A percentile compares a stretch with the other conserved stretches of the same genome.
These are phyloP conservation scores for Dactylellina leptospora DNA, from an alignment of 2,329 filamentous ascomycete species.

Conservation along the genomic window DNA sequence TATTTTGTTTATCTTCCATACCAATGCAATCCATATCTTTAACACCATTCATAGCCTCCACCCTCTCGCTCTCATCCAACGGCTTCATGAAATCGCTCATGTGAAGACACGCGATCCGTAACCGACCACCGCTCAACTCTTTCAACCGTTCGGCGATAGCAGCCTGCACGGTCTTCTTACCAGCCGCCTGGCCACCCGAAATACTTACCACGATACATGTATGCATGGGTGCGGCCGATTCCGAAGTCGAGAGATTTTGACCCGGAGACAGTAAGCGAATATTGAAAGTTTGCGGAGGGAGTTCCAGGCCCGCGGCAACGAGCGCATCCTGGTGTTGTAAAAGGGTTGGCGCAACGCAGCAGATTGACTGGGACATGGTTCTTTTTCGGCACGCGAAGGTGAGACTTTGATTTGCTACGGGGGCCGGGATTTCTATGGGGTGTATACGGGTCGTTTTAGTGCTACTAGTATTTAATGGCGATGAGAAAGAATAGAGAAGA, in stretches of 20 bases:
- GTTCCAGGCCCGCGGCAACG: not conserved
- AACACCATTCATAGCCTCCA: conserved; percentile 35
- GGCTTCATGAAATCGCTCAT: conserved; percentile 54
- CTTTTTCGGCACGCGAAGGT: no score
- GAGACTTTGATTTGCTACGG: no score
- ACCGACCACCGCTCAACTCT: conserved; percentile 37
- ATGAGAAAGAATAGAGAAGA: not conserved
- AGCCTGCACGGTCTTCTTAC: conserved; percentile 56
- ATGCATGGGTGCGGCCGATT: conserved; percentile 18
- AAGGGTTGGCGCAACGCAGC: conserved; percentile 37
- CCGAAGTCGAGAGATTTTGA: not conserved
- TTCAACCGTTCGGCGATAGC: conserved; percentile 53
- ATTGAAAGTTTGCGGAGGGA: conserved; percentile 4
- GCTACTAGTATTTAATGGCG: not conserved
- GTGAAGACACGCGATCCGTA: conserved; percentile 53
- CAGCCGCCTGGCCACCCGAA: conserved; percentile 56
- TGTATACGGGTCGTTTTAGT: not conserved
- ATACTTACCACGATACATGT: conserved; percentile 55
- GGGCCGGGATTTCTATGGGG: no score
- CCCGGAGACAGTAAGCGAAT: not conserved
- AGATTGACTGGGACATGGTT: not conserved
- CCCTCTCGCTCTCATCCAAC: conserved; percentile 38
- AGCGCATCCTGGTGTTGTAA: conserved; percentile 35
- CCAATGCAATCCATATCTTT: conserved; percentile 54
- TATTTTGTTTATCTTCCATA: conserved; percentile 20